Percentiles rank a stretch among this genome's conserved stretches.
These are phyloP conservation scores for Tylopilus balloui DNA, from an alignment of 768 basidiomycete species.

Conservation along the genomic window DNA sequence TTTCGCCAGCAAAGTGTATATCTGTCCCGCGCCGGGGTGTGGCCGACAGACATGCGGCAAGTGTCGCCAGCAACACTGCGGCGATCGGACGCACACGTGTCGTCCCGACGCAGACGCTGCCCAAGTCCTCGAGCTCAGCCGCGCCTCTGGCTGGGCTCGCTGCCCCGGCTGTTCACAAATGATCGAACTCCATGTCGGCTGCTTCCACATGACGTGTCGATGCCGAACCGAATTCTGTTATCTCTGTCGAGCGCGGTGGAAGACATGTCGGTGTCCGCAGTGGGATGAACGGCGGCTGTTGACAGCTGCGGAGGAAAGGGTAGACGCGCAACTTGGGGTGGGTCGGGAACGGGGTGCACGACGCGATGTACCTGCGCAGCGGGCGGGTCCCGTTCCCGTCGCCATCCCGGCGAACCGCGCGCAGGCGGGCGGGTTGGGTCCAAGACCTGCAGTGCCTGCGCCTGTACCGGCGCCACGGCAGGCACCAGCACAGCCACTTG, in stretches of 20 bases:
- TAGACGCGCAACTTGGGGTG: constrained; percentile 35
- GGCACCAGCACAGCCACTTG: neutral
- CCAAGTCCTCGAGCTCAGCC: constrained; percentile 27
- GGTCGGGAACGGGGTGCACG: constrained; percentile 29
- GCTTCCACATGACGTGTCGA: constrained; percentile 40
- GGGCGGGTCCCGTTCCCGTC: neutral
- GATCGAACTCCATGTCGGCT: constrained; percentile 36
- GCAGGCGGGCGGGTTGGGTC: neutral
- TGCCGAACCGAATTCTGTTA: constrained; percentile 41
- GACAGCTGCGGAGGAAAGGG: constrained; percentile 42
- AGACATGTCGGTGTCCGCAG: constrained; percentile 56
- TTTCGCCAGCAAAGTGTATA: constrained; percentile 23
- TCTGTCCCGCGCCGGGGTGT: constrained; percentile 21
- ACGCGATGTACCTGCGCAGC: constrained; percentile 27
- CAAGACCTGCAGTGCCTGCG: neutral
- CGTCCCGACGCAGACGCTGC: constrained; percentile 21
- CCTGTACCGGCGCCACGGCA: neutral
- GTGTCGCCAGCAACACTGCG: constrained; percentile 24
- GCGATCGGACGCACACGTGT: constrained; percentile 24
- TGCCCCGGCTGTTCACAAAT: constrained; percentile 39
- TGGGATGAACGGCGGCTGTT: constrained; percentile 53
- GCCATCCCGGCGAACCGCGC: neutral
- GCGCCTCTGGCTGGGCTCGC: constrained; percentile 31
- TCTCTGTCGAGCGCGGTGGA: constrained; percentile 55
- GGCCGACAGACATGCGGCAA: constrained; percentile 20